These are phyloP conservation scores for Volutella citrinella DNA, from an alignment of 2,329 filamentous ascomycete genomes.

Conservation along the genomic window DNA sequence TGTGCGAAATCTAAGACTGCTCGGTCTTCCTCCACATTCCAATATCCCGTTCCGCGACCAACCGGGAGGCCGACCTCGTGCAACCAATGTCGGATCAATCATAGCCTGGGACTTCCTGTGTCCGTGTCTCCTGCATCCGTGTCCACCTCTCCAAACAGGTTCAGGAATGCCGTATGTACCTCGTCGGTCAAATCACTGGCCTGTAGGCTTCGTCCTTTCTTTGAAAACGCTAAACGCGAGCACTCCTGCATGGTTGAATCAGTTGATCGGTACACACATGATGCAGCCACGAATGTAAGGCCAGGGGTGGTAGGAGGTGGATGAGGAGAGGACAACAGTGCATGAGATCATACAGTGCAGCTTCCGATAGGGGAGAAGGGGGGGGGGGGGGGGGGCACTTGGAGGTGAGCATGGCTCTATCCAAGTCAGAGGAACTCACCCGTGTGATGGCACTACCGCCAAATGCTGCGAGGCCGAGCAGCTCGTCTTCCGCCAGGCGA, in stretches of 20 bases:
- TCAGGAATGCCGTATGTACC: slow-evolving; percentile 77
- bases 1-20: too few species aligned
- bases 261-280: too few species aligned
- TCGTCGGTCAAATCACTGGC: slow-evolving; percentile 91
- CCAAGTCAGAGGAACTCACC: slow-evolving; percentile 50
- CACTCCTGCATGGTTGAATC: slow-evolving; percentile 56
- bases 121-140: slow-evolving; percentile 33
- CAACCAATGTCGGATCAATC: too few species aligned
- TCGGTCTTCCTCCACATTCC: too few species aligned
- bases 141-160: slow-evolving; percentile 71
- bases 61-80: too few species aligned
- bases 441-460: slow-evolving; percentile 85
- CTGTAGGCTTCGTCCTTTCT: slow-evolving; percentile 84
- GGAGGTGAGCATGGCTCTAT: too few species aligned
- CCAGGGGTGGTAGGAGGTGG: neutral
- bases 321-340: neutral
- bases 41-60: too few species aligned
- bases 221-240: slow-evolving; percentile 80
- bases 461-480: slow-evolving; percentile 78
- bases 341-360: too few species aligned
- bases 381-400: too few species aligned
- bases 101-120: too few species aligned
- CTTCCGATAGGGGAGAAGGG: too few species aligned
- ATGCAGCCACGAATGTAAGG: too few species aligned
- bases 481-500: slow-evolving; percentile 49